These are phyloP conservation scores for Teratosphaeria nubilosa DNA, from an alignment of 2,329 filamentous ascomycete genomes.

Conservation along the genomic window DNA sequence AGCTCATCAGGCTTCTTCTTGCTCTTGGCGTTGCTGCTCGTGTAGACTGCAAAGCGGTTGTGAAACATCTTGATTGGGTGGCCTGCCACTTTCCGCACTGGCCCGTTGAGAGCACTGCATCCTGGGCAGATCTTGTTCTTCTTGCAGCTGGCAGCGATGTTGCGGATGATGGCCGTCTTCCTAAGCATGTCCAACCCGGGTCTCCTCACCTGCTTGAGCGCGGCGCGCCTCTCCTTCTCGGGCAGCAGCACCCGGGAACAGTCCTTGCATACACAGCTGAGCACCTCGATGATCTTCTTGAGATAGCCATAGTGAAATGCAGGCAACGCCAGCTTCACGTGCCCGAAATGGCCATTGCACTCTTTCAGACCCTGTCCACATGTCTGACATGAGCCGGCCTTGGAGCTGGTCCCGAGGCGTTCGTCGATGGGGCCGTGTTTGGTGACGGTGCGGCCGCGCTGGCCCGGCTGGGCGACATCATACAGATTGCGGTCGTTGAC, in stretches of 20 bases:
- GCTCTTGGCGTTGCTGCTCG: slow-evolving; percentile 75
- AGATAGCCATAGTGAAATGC: slow-evolving; percentile 95
- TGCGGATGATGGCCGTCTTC: slow-evolving; percentile 73
- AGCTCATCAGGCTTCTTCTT: slow-evolving; percentile 78
- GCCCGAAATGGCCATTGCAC: slow-evolving; percentile 92
- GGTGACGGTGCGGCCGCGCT: slow-evolving; percentile 57
- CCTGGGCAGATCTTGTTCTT: slow-evolving; percentile 76
- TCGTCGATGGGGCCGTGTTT: slow-evolving; percentile 78
- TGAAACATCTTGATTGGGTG: slow-evolving; percentile 86
- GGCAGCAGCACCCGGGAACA: slow-evolving; percentile 77
- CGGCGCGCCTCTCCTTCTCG: slow-evolving; percentile 66
- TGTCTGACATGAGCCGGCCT: slow-evolving; percentile 67
- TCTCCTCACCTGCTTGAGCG: slow-evolving; percentile 68
- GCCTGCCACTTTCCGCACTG: slow-evolving; percentile 76
- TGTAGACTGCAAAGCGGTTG: slow-evolving; percentile 82
- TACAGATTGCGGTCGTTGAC: slow-evolving; percentile 91
- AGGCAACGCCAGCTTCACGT: slow-evolving; percentile 80
- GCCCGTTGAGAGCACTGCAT: slow-evolving; percentile 75
- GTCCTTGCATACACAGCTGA: slow-evolving; percentile 93
- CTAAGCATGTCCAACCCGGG: slow-evolving; percentile 80
- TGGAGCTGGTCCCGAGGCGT: slow-evolving; percentile 81
- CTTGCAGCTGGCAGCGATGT: slow-evolving; percentile 77
- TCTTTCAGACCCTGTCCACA: slow-evolving; percentile 71
- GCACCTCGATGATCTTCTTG: slow-evolving; percentile 80
- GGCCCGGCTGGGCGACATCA: slow-evolving; percentile 43